These are phyloP conservation scores for Stephania japonica DNA, from an alignment of 164 flowering plant genomes.

Conservation along the genomic window DNA sequence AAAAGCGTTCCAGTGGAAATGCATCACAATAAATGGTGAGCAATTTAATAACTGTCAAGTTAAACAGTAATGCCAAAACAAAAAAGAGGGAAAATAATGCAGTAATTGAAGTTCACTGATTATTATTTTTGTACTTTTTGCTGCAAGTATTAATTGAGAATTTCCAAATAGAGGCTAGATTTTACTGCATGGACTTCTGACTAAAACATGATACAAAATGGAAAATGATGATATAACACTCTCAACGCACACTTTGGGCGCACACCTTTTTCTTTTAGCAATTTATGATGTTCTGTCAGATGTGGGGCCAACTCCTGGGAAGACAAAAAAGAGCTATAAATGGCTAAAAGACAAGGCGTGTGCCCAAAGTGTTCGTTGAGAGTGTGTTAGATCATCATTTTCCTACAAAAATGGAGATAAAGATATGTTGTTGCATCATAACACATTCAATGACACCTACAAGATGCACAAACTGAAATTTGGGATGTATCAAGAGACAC, in stretches of 20 bases:
- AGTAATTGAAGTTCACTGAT: background rate
- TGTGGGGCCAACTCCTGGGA: too few relatives aligned
- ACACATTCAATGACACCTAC: background rate
- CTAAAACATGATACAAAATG: background rate
- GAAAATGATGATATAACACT: too few relatives aligned
- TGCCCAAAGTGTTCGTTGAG: too few relatives aligned
- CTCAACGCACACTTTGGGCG: too few relatives aligned
- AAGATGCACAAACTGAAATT: background rate
- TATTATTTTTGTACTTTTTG: too few relatives aligned
- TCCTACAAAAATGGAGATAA: background rate
- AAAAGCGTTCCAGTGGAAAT: background rate
- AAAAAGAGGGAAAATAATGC: background rate
- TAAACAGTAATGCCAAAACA: background rate
- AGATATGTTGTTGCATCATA: background rate
- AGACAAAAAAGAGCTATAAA: too few relatives aligned
- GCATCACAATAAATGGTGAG: background rate
- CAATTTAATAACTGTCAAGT: background rate
- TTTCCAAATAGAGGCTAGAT: background rate
- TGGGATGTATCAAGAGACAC: background rate
- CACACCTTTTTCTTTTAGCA: too few relatives aligned
- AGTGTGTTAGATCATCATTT: too few relatives aligned
- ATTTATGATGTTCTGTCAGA: too few relatives aligned
- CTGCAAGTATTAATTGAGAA: background rate
- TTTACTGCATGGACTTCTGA: too few relatives aligned
- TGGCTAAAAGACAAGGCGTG: too few relatives aligned